Evolutionary conservation across 1,284 basidiomycete genomes (phyloP).

Genomic region (Tylopilus orsonianus): DNA sequence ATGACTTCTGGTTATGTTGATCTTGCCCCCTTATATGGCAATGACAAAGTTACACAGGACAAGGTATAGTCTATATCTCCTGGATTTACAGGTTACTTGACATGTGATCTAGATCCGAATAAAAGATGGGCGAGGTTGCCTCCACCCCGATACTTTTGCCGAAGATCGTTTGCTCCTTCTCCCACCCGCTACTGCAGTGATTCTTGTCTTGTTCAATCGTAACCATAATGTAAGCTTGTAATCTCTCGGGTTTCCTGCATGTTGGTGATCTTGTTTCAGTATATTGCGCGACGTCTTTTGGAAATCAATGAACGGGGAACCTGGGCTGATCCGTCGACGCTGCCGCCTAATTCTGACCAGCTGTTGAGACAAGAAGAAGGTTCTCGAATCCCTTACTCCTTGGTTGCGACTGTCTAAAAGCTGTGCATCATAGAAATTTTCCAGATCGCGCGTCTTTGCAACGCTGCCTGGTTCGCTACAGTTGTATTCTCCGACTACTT

Average conservation of each 20-base stretch:
- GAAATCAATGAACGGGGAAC: constrained; percentile 75
- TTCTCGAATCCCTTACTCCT: constrained; percentile 5
- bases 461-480: constrained; percentile 74
- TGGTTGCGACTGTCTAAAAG: neutral
- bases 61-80: constrained; percentile 37
- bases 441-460: constrained; percentile 74
- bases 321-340: constrained; percentile 50
- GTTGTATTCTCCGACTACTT: constrained; percentile 78
- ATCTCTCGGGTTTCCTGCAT: neutral
- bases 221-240: constrained; percentile 75
- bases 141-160: constrained; percentile 72
- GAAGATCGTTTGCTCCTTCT: constrained; percentile 79
- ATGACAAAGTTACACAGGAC: constrained; percentile 60
- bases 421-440: constrained; percentile 56
- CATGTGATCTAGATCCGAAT: constrained; percentile 37
- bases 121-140: constrained; percentile 62
- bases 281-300: constrained; percentile 74
- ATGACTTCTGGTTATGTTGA: constrained; percentile 88
- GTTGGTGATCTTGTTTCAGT: constrained; percentile 42
- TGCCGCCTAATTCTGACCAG: constrained; percentile 37
- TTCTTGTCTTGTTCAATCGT: constrained; percentile 78
- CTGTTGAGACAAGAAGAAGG: constrained; percentile 64
- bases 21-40: constrained; percentile 77
- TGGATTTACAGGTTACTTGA: constrained; percentile 4
- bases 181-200: constrained; percentile 71